A percentile compares a stretch with the other conserved stretches of the same genome.
Evolutionary conservation across 139 green algal species (phyloP).

Genomic region (Monoraphidium neglectum): DNA sequence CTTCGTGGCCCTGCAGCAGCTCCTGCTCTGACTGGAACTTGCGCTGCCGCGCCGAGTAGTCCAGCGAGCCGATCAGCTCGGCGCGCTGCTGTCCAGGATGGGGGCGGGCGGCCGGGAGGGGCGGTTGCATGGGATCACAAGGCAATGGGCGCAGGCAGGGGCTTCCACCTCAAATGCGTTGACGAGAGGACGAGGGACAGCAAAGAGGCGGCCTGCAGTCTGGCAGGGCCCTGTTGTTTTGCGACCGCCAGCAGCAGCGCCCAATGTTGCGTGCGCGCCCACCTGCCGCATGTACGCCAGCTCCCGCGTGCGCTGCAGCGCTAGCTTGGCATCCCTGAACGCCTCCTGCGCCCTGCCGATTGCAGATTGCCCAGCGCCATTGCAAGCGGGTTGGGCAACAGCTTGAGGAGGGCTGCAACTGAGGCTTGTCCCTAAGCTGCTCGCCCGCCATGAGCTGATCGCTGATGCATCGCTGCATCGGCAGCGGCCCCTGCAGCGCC

Average conservation of each 20-base stretch:
- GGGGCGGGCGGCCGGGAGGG: neutral
- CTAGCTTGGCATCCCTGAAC: slow-evolving; percentile 2
- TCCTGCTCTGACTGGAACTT: slow-evolving; percentile 50
- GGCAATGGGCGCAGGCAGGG: neutral
- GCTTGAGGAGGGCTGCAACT: no score
- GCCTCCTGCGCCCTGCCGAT: slow-evolving; percentile 14
- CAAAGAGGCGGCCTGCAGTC: neutral
- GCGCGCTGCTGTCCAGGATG: slow-evolving; percentile 33
- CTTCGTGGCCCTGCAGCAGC: slow-evolving; percentile 41
- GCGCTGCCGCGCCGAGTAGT: slow-evolving; percentile 39
- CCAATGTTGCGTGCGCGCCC: neutral
- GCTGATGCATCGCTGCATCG: neutral
- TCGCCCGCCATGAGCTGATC: neutral
- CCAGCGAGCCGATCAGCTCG: slow-evolving; percentile 51
- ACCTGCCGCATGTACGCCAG: slow-evolving; percentile 43
- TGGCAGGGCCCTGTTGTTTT: neutral
- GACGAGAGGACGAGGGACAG: neutral
- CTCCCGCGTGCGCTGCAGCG: slow-evolving; percentile 31
- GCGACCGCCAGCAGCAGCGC: neutral
- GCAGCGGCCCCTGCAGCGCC: neutral
- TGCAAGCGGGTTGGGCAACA: no score
- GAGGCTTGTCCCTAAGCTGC: neutral
- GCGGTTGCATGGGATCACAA: no score
- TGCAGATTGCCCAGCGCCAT: no score
- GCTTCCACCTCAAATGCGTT: neutral